A percentile compares a stretch with the other conserved stretches of the same genome.
These are phyloP conservation scores for Boletus tomentosulus DNA, from an alignment of 768 basidiomycete species.

Conservation along the genomic window DNA sequence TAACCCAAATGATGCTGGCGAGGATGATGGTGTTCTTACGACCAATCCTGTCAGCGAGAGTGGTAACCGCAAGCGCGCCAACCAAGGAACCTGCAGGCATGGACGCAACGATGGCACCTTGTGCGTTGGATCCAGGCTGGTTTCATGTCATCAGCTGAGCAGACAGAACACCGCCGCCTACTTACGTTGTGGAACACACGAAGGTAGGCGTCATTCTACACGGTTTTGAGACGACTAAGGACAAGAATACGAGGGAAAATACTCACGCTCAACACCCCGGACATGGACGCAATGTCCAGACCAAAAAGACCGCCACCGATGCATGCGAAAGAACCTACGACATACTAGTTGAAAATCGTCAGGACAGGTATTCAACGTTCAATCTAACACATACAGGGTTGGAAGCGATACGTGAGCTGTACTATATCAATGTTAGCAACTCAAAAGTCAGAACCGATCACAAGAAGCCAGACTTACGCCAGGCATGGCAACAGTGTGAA, in stretches of 20 bases:
- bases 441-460: neutral
- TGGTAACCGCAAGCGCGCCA: conserved; percentile 59
- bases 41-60: conserved; percentile 61
- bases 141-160: conserved; percentile 4
- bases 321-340: conserved; percentile 78
- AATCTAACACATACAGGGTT: conserved; percentile 44
- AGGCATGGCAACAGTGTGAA: conserved; percentile 18
- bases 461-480: conserved; percentile 14
- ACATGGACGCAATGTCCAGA: conserved; percentile 81
- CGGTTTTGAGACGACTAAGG: neutral
- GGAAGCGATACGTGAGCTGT: conserved; percentile 50
- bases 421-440: conserved; percentile 32
- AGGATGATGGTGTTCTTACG: conserved; percentile 65
- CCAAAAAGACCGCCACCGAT: conserved; percentile 79
- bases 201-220: conserved; percentile 27
- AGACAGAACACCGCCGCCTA: neutral
- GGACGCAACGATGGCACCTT: conserved; percentile 73
- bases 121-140: conserved; percentile 48
- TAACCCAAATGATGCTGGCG: conserved; percentile 65
- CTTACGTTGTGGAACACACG: conserved; percentile 25
- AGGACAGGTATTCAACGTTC: neutral
- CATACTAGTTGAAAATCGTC: conserved; percentile 46
- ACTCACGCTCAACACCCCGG: conserved; percentile 60
- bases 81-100: conserved; percentile 72
- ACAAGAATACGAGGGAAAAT: neutral